Percentiles rank a stretch among this genome's conserved stretches.
Evolutionary conservation across 208 protist species (phyloP).

Genomic region (Trypanosomatidae sp.): DNA sequence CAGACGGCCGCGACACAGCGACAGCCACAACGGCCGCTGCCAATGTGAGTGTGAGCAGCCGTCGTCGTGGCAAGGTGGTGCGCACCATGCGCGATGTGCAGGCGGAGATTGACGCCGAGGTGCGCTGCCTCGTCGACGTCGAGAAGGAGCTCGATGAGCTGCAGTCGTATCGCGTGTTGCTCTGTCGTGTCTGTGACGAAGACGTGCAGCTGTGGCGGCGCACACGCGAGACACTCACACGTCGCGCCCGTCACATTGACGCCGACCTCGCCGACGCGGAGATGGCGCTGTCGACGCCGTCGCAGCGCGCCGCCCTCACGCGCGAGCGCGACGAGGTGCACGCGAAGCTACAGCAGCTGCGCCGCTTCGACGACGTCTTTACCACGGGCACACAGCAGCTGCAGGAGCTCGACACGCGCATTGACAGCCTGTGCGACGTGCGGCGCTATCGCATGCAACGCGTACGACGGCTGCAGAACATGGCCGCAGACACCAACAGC

Average conservation of each 20-base stretch:
- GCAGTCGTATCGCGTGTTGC: conserved; percentile 23
- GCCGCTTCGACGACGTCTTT: conserved; percentile 26
- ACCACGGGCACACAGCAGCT: conserved; percentile 32
- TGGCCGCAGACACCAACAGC: background rate
- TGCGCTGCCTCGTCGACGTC: conserved; percentile 21
- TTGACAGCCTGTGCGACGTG: conserved; percentile 58
- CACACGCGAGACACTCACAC: conserved; percentile 23
- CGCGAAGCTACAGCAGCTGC: conserved; percentile 25
- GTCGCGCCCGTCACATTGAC: conserved; percentile 18
- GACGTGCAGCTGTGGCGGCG: conserved; percentile 27
- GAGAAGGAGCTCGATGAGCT: conserved; percentile 53
- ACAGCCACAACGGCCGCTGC: background rate
- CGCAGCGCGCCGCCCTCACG: conserved; percentile 7
- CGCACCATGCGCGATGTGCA: conserved; percentile 5
- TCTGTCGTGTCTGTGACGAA: conserved; percentile 6
- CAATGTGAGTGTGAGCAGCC: background rate
- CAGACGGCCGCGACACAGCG: background rate
- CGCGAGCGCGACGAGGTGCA: conserved; percentile 13
- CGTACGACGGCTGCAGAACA: conserved; percentile 37
- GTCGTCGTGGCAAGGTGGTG: background rate
- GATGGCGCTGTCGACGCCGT: background rate
- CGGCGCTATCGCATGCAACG: conserved; percentile 44
- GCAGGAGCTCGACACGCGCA: conserved; percentile 43
- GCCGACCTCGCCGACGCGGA: conserved; percentile 6
- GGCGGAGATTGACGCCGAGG: conserved; percentile 27